Conservation (phyloP, 352 stramenopile species). For the Phytophthora pseudosyringae region DNA sequence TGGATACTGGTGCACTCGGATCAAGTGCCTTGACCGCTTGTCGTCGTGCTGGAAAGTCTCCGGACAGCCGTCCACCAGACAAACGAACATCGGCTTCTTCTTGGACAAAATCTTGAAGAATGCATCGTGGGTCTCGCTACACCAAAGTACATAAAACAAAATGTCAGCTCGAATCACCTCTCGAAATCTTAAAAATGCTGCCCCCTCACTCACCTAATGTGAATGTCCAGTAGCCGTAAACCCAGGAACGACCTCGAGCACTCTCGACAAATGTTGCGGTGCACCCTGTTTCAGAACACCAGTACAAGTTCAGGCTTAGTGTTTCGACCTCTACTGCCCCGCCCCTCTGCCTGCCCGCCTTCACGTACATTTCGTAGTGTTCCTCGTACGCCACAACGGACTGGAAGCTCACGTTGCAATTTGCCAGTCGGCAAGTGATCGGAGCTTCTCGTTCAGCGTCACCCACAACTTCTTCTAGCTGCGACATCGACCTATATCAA, state of each 20-base stretch:
- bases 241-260: slow-evolving; percentile 61
- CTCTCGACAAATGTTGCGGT: slow-evolving; percentile 56
- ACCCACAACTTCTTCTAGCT: slow-evolving; percentile 15
- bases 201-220: slow-evolving; percentile 39
- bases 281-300: slow-evolving; percentile 15
- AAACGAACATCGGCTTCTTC: slow-evolving; percentile 66
- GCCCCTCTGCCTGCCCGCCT: too few relatives aligned
- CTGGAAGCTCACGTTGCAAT: slow-evolving; percentile 54
- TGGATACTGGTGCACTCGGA: slow-evolving; percentile 53
- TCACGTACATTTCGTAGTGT: slow-evolving; percentile 65
- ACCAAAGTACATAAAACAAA: background rate
- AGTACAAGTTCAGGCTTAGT: background rate
- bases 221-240: slow-evolving; percentile 57
- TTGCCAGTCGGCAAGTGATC: slow-evolving; percentile 54
- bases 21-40: slow-evolving; percentile 54
- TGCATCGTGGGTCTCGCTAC: slow-evolving; percentile 66
- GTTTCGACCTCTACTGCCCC: background rate
- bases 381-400: slow-evolving; percentile 60
- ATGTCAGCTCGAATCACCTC: background rate
- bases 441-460: slow-evolving; percentile 7
- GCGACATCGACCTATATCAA: slow-evolving; percentile 31
- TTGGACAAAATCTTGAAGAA: slow-evolving; percentile 71
- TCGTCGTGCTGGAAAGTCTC: slow-evolving; percentile 56
- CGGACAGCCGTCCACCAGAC: slow-evolving; percentile 58
- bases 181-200: background rate